Percentiles rank a stretch among this genome's conserved stretches.
These are phyloP conservation scores for Rhodamnia argentea DNA, from an alignment of 345 rosid species.

Conservation along the genomic window DNA sequence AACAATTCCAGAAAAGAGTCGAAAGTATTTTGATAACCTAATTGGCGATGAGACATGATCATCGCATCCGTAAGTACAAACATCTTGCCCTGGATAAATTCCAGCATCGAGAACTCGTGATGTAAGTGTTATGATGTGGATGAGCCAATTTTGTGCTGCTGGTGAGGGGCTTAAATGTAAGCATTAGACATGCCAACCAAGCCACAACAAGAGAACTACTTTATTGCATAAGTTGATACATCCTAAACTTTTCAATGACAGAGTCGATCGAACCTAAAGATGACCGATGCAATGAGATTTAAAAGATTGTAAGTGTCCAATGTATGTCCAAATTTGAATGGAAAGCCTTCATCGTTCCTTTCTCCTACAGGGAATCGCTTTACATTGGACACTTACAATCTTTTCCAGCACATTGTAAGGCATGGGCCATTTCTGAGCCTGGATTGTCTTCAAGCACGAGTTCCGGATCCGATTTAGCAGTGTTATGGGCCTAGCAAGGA, in stretches of 20 bases:
- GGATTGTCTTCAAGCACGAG: not conserved
- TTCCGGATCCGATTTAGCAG: not conserved
- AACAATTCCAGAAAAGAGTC: not conserved
- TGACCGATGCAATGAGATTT: not conserved
- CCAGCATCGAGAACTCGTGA: not conserved
- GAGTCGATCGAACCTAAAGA: not conserved
- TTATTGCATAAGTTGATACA: not conserved
- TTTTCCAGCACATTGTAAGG: not conserved
- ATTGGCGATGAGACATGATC: too few relatives aligned
- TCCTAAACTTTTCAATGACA: not conserved
- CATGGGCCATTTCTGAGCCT: not conserved
- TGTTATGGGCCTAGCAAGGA: not conserved
- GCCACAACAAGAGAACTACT: not conserved
- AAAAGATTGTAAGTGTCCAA: not conserved
- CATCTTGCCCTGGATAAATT: too few relatives aligned
- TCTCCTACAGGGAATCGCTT: too few relatives aligned
- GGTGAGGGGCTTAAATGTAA: not conserved
- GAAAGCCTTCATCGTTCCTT: too few relatives aligned
- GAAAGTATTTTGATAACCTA: not conserved
- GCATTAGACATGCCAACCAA: not conserved
- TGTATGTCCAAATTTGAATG: too few relatives aligned
- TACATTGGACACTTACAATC: too few relatives aligned
- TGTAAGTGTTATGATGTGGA: not conserved
- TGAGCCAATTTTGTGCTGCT: not conserved
- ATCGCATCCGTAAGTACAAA: too few relatives aligned